Evolutionary conservation across 2,329 filamentous ascomycete species (phyloP).

Genomic region (Achaetomium macrosporum): DNA sequence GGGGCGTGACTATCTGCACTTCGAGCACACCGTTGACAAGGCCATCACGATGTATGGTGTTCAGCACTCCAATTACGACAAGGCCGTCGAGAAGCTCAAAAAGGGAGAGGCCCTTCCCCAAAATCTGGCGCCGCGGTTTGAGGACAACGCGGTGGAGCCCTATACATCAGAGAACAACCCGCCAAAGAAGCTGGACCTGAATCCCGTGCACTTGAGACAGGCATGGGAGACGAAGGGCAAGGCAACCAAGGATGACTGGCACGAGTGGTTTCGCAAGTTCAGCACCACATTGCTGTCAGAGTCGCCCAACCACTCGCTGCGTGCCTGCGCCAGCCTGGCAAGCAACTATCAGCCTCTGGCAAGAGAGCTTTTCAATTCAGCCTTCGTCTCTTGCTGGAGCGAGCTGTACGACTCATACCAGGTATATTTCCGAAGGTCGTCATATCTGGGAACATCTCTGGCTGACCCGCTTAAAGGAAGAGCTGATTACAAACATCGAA

Average conservation of each 20-base stretch:
- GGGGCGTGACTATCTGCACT: slow-evolving; percentile 91
- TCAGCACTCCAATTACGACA: slow-evolving; percentile 83
- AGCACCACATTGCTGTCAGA: slow-evolving; percentile 93
- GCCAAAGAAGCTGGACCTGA: slow-evolving; percentile 93
- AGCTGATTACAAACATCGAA: slow-evolving; percentile 92
- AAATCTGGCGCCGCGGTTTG: slow-evolving; percentile 80
- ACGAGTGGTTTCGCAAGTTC: slow-evolving; percentile 96
- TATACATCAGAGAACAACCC: slow-evolving; percentile 71
- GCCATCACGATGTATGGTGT: slow-evolving; percentile 73
- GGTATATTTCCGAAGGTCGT: slow-evolving; percentile 11
- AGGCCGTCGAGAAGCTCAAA: slow-evolving; percentile 85
- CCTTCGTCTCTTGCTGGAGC: slow-evolving; percentile 98
- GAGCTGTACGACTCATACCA: slow-evolving; percentile 96
- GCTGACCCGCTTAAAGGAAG: slow-evolving; percentile 47
- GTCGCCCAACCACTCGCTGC: slow-evolving; percentile 89
- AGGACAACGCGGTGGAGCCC: slow-evolving; percentile 71
- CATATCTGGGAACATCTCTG: background rate
- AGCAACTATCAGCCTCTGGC: slow-evolving; percentile 88
- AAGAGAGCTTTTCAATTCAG: slow-evolving; percentile 93
- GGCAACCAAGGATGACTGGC: slow-evolving; percentile 97
- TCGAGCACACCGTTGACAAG: slow-evolving; percentile 90
- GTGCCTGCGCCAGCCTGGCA: slow-evolving; percentile 86
- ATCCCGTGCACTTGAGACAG: slow-evolving; percentile 92
- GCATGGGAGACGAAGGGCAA: slow-evolving; percentile 97
- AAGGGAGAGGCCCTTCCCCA: slow-evolving; percentile 94